These are phyloP conservation scores for Pichia gijzeniarum DNA, from an alignment of 805 yeast species.

Conservation along the genomic window DNA sequence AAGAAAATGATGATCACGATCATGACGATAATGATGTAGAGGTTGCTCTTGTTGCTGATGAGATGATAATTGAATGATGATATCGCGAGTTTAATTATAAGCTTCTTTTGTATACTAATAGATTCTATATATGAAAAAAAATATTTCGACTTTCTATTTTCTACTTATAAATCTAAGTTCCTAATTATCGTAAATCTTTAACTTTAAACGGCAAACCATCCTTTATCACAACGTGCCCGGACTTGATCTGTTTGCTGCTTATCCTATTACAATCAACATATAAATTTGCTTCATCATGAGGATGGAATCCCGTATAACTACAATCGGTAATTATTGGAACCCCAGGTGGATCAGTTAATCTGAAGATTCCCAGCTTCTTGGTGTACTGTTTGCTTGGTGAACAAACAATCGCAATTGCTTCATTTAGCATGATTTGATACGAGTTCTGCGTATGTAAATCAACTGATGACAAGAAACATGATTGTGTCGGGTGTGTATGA, in stretches of 20 bases:
- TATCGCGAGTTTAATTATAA: too few species aligned
- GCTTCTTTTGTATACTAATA: too few species aligned
- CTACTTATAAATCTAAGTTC: too few species aligned
- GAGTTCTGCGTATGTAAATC: slow-evolving; percentile 65
- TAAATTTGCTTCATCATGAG: slow-evolving; percentile 46
- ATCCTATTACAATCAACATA: slow-evolving; percentile 41
- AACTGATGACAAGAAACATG: slow-evolving; percentile 61
- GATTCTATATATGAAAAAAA: too few species aligned
- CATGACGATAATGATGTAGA: too few species aligned
- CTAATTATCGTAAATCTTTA: slow-evolving; percentile 38
- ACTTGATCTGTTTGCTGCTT: slow-evolving; percentile 22
- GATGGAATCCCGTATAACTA: slow-evolving; percentile 48
- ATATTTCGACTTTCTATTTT: too few species aligned
- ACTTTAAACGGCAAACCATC: slow-evolving; percentile 41
- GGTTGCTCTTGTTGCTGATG: not conserved
- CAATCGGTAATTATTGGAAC: slow-evolving; percentile 49
- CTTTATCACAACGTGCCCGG: slow-evolving; percentile 46
- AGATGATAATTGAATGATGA: not conserved
- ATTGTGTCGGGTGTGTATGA: slow-evolving; percentile 68
- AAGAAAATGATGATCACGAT: too few species aligned
- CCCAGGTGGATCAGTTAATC: slow-evolving; percentile 64
- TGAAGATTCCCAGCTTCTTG: slow-evolving; percentile 49
- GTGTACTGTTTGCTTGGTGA: slow-evolving; percentile 40
- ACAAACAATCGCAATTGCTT: slow-evolving; percentile 62
- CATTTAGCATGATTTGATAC: slow-evolving; percentile 64